These are phyloP conservation scores for Hemileccinum impolitum DNA, from an alignment of 768 basidiomycete species.

Conservation along the genomic window DNA sequence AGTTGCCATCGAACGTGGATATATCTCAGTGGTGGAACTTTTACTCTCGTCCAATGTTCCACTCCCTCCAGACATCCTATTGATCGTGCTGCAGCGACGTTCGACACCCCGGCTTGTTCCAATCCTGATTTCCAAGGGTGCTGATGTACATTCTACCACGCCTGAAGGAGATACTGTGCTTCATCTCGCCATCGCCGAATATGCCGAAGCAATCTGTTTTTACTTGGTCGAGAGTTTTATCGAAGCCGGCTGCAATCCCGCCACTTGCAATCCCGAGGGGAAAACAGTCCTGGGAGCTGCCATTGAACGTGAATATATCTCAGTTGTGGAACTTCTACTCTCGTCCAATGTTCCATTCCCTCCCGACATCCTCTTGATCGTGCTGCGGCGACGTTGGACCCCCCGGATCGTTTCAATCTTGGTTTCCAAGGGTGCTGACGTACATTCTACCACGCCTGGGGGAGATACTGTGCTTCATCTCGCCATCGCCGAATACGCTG, in stretches of 20 bases:
- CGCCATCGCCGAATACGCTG: no score
- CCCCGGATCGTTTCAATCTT: no score
- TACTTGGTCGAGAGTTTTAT: background rate
- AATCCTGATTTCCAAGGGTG: background rate
- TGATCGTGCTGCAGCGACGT: background rate
- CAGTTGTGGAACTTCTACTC: no score
- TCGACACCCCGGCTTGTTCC: background rate
- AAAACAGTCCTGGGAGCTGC: no score
- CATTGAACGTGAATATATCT: no score
- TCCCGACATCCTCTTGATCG: no score
- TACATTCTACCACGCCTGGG: no score
- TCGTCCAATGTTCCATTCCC: no score
- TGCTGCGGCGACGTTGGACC: no score
- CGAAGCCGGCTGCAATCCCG: background rate
- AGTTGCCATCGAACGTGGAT: background rate
- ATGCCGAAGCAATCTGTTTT: background rate
- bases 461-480: no score
- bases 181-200: background rate
- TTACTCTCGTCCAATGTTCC: background rate
- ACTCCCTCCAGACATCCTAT: background rate
- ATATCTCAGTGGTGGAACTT: background rate
- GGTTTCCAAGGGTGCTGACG: no score
- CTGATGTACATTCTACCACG: background rate
- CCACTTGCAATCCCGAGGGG: background rate
- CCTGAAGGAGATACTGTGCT: background rate